Evolutionary conservation across 768 basidiomycete species (phyloP).

Genomic region (Trametes meyenii): DNA sequence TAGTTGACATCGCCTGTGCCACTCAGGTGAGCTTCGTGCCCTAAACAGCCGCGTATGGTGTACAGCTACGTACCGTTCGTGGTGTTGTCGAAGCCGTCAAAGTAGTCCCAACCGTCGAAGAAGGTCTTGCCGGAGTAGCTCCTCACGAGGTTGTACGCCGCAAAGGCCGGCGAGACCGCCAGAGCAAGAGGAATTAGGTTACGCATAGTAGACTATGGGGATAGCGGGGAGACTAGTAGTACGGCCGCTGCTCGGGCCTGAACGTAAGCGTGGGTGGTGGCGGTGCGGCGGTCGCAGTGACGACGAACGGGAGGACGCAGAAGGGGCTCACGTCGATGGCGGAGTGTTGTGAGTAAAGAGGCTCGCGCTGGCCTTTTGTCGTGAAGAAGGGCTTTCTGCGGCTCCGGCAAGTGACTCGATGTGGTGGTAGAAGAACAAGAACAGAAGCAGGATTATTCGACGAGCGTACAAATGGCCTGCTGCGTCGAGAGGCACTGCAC

Average conservation of each 20-base stretch:
- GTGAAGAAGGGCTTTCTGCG: too few species aligned
- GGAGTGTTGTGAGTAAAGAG: too few species aligned
- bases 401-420: too few species aligned
- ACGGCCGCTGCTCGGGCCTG: not conserved
- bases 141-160: conserved; percentile 20
- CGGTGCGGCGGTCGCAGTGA: too few species aligned
- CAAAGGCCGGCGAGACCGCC: not conserved
- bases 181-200: not conserved
- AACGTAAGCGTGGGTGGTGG: not conserved
- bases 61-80: conserved; percentile 33
- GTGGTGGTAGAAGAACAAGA: too few species aligned
- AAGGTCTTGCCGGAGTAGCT: conserved; percentile 43
- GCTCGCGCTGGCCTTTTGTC: too few species aligned
- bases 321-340: too few species aligned
- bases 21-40: conserved; percentile 33
- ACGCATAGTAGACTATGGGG: not conserved
- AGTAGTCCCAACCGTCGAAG: conserved; percentile 48
- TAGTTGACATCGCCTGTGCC: conserved; percentile 68
- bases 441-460: too few species aligned
- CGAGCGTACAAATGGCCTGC: too few species aligned
- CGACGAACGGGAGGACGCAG: too few species aligned
- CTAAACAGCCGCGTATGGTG: too few species aligned
- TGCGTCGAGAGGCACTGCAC: too few species aligned
- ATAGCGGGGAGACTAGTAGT: not conserved
- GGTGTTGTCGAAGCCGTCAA: conserved; percentile 41